phyloP scores from a whole-genome alignment of 352 stramenopile species.

The Phytophthora lateralis region DNA sequence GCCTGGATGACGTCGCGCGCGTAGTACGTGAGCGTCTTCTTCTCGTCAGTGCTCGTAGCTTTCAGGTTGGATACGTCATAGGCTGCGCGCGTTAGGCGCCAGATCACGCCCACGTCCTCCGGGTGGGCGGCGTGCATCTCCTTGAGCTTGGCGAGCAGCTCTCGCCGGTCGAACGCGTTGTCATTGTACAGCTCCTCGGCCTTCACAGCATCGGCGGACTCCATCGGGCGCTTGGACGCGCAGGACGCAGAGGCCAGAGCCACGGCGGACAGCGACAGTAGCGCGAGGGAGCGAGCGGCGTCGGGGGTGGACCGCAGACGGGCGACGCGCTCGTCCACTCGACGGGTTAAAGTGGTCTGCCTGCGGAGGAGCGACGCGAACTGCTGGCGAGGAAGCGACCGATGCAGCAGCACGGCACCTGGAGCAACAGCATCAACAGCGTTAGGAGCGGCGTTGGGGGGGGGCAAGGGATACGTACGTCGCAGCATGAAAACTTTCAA shows the following conservation, averaged over 20 bases:
- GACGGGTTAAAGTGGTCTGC: conserved; percentile 9
- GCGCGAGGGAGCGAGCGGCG: conserved; percentile 10
- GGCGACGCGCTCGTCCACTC: conserved; percentile 5
- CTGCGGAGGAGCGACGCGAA: conserved; percentile 9
- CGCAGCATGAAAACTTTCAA: conserved; percentile 31
- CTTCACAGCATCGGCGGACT: conserved; percentile 66
- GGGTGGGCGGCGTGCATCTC: conserved; percentile 58
- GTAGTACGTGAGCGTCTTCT: conserved; percentile 79
- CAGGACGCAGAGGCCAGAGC: conserved; percentile 26
- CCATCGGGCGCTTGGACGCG: conserved; percentile 39
- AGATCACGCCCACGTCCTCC: conserved; percentile 65
- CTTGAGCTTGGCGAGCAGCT: conserved; percentile 69
- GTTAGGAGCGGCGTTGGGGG: background rate
- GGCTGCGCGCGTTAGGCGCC: conserved; percentile 63
- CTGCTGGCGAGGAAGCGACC: conserved; percentile 24
- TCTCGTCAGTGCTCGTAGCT: conserved; percentile 60
- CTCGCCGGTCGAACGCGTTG: conserved; percentile 68
- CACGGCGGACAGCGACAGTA: conserved; percentile 34
- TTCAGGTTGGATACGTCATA: conserved; percentile 73
- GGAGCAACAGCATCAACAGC: conserved; percentile 2
- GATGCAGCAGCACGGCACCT: conserved; percentile 33
- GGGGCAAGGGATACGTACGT: conserved; percentile 24
- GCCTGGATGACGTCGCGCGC: conserved; percentile 66
- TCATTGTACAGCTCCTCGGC: conserved; percentile 87
- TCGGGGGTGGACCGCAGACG: conserved; percentile 11